These are phyloP conservation scores for Pistacia vera DNA, from an alignment of 345 rosid genomes.

Conservation along the genomic window DNA sequence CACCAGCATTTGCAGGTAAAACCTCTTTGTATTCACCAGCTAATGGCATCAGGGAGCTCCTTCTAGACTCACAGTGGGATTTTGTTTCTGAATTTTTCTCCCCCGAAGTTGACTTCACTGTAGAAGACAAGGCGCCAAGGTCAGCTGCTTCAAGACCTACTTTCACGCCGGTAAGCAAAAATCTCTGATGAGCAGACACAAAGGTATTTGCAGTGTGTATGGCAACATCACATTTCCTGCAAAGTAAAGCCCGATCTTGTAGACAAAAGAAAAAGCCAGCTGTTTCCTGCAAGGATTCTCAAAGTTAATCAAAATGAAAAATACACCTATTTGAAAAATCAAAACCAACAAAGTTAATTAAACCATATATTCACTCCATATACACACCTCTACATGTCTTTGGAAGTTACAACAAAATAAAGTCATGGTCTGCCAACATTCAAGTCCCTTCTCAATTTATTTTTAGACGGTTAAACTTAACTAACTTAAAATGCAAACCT, in stretches of 20 bases:
- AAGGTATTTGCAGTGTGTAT: slow-evolving; percentile 72
- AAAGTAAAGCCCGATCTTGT: slow-evolving; percentile 91
- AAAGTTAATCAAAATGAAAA: slow-evolving; percentile 5
- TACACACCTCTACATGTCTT: too few species aligned
- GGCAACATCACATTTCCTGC: slow-evolving; percentile 92
- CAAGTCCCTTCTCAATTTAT: not conserved
- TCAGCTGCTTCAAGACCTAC: slow-evolving; percentile 78
- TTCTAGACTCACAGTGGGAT: slow-evolving; percentile 36
- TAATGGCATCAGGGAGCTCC: slow-evolving; percentile 26
- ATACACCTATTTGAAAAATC: not conserved
- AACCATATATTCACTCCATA: not conserved
- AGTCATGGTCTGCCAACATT: not conserved
- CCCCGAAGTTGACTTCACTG: slow-evolving; percentile 45
- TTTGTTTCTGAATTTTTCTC: slow-evolving; percentile 51
- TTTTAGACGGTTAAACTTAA: not conserved
- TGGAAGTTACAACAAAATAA: not conserved
- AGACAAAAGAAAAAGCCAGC: slow-evolving; percentile 96
- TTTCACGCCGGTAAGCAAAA: slow-evolving; percentile 90
- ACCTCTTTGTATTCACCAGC: slow-evolving; percentile 35
- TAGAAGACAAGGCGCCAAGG: slow-evolving; percentile 51
- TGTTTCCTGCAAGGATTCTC: slow-evolving; percentile 58
- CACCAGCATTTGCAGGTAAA: slow-evolving; percentile 36
- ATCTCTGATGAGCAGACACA: slow-evolving; percentile 89
- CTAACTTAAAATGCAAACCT: not conserved
- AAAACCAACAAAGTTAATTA: slow-evolving; percentile 1